phyloP scores from a whole-genome alignment of 2,329 filamentous ascomycete species.

The Sporothrix euskadiensis region DNA sequence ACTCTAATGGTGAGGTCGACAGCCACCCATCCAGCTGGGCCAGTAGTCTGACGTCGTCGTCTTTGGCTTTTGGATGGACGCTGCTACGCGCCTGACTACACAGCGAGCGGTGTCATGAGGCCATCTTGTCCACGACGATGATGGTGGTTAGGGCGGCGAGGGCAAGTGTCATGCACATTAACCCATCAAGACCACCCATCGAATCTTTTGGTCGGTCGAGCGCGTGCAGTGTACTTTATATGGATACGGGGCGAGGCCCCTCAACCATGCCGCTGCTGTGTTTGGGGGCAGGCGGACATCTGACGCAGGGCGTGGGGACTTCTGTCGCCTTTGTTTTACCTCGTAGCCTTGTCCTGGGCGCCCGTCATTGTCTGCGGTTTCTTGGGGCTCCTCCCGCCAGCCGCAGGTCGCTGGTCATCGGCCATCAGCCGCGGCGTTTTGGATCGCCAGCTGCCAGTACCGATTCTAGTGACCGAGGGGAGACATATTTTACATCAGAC shows the following conservation, averaged over 20 bases:
- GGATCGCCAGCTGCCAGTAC: background rate
- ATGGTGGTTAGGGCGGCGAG: background rate
- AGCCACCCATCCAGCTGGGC: background rate
- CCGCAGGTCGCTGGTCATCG: background rate
- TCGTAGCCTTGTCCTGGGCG: slow-evolving; percentile 15
- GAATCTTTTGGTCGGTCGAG: background rate
- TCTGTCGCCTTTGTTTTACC: background rate
- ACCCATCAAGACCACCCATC: background rate
- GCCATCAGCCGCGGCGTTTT: background rate
- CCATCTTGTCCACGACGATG: background rate
- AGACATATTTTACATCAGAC: background rate
- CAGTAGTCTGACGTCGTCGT: slow-evolving; percentile 3
- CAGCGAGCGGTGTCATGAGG: background rate
- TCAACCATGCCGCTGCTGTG: background rate
- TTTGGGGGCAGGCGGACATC: background rate
- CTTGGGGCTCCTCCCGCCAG: background rate
- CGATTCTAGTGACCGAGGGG: background rate
- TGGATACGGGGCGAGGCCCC: background rate
- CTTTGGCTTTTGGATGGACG: background rate
- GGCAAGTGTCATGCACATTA: background rate
- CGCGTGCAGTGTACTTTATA: background rate
- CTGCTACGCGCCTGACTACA: background rate
- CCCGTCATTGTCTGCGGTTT: background rate
- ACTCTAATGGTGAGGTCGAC: background rate
- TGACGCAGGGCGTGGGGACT: background rate